A percentile compares a stretch with the other conserved stretches of the same genome.
Conservation (phyloP, 306 rosid species). For the Rosa multiflora region DNA sequence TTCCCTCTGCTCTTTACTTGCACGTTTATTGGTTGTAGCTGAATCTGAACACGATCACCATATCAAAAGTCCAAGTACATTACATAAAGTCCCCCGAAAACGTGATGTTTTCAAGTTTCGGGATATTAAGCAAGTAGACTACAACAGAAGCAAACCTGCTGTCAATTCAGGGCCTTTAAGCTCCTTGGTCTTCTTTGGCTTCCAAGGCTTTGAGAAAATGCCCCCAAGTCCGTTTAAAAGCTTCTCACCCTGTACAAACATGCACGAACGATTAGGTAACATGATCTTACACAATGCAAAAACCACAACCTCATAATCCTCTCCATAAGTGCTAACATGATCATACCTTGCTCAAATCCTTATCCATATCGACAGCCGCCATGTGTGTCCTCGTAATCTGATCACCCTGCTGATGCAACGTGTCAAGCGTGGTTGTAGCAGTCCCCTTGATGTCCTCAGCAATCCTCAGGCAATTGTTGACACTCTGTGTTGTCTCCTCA, state of each 20-base stretch:
- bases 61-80: neutral
- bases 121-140: constrained; percentile 2
- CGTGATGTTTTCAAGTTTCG: neutral
- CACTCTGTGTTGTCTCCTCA: constrained; percentile 73
- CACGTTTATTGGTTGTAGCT: constrained; percentile 35
- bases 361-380: constrained; percentile 76
- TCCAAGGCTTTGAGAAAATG: constrained; percentile 86
- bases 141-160: constrained; percentile 50
- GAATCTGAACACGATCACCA: constrained; percentile 1
- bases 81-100: neutral
- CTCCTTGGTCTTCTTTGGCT: constrained; percentile 65
- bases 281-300: neutral
- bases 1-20: constrained; percentile 45
- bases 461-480: constrained; percentile 70
- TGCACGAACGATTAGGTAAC: neutral
- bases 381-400: constrained; percentile 85
- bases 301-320: neutral
- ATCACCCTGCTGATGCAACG: constrained; percentile 91
- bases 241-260: constrained; percentile 75
- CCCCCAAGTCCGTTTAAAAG: constrained; percentile 94
- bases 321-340: neutral
- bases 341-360: constrained; percentile 75
- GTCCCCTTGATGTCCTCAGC: constrained; percentile 80
- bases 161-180: constrained; percentile 75
- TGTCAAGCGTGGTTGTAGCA: constrained; percentile 82